Evolutionary conservation across 371 early-diverging fungal species (phyloP), one percentile per base, ranked within the genome.

Genomic region (Mortierella sp.): DNA sequence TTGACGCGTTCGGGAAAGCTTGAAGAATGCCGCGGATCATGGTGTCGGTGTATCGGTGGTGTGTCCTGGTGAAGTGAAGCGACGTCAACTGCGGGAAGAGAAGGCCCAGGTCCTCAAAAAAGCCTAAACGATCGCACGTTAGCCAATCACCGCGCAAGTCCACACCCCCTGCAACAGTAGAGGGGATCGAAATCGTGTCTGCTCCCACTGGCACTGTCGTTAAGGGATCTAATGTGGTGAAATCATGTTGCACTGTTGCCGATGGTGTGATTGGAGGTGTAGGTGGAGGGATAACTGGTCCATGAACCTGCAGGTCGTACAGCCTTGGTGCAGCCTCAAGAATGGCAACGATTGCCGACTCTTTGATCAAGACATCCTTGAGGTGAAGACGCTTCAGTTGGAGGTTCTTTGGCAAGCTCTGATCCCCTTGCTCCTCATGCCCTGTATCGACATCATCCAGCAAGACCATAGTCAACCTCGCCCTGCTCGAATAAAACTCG

Each of bases 41-140:
- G 24, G 55, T 13, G 31, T 76, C 73, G 0, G 72, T 65, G 50
- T 78, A 75, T 3, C 79, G 54, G 21, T 75, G 79, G 16, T 72
- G 55, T 1, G 77, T 70, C 8, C 76, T 63, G 13, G 80, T 55
- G 24, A 83, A 83, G 21, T 83, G 80, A 8, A 83, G 45, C 4
- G 77, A 76, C 0, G 80, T 74, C 45, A 83, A 50, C 42, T 83
- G 83, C 1, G 83, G 77, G 21, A 63, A 79, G 24, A 65, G 73
- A 0, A 11, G 47, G 34, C 79, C 80, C 2, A 80, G 44, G 13
- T 80, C 72, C 55, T 60, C 77, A 60, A 80, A 71, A 55, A 80
- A 74, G 7, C 63, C 77, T 13, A 71, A 11, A 0, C 28, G 72
- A 63, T 77, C 75, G 42, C 80, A 80, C 2, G 83, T 73, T 11